These are phyloP conservation scores for Aspergillus thermomutatus DNA, from an alignment of 2,329 filamentous ascomycete species.

Conservation along the genomic window DNA sequence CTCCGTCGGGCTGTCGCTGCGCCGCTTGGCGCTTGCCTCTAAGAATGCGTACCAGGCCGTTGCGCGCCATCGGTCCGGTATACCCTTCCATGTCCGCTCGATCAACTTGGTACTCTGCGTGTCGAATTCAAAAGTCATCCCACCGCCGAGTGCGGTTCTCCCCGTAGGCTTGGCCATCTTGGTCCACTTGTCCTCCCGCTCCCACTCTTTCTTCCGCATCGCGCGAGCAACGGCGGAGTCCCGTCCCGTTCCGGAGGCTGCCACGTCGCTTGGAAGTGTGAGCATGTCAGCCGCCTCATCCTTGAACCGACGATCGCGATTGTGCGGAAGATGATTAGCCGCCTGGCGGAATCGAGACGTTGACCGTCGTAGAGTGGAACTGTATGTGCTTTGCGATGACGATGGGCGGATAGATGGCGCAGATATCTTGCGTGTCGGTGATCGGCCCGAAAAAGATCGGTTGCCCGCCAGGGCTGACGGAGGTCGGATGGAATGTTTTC, in stretches of 20 bases:
- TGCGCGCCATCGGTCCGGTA: constrained; percentile 90
- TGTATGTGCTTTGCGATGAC: constrained; percentile 46
- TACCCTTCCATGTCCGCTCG: constrained; percentile 94
- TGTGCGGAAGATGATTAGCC: constrained; percentile 52
- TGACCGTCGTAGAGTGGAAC: constrained; percentile 38
- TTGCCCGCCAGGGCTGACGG: constrained; percentile 46
- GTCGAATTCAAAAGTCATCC: constrained; percentile 76
- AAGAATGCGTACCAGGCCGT: constrained; percentile 96
- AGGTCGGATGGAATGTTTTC: constrained; percentile 51
- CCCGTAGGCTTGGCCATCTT: constrained; percentile 58
- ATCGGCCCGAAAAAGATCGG: constrained; percentile 43
- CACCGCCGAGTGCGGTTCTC: constrained; percentile 50
- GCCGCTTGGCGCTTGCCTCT: constrained; percentile 67
- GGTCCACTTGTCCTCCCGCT: constrained; percentile 64
- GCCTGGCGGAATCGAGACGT: constrained; percentile 50
- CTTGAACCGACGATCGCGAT: constrained; percentile 51
- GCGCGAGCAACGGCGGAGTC: constrained; percentile 47
- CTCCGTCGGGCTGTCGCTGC: constrained; percentile 61
- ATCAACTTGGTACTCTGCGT: constrained; percentile 77
- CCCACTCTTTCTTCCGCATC: constrained; percentile 57
- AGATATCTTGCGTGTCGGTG: constrained; percentile 39
- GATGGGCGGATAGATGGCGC: constrained; percentile 44
- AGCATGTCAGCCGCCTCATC: constrained; percentile 65
- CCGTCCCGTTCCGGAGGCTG: constrained; percentile 46
- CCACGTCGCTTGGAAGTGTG: constrained; percentile 53